These are phyloP conservation scores for Diaporthe vexans DNA, from an alignment of 2,329 filamentous ascomycete species.

Conservation along the genomic window DNA sequence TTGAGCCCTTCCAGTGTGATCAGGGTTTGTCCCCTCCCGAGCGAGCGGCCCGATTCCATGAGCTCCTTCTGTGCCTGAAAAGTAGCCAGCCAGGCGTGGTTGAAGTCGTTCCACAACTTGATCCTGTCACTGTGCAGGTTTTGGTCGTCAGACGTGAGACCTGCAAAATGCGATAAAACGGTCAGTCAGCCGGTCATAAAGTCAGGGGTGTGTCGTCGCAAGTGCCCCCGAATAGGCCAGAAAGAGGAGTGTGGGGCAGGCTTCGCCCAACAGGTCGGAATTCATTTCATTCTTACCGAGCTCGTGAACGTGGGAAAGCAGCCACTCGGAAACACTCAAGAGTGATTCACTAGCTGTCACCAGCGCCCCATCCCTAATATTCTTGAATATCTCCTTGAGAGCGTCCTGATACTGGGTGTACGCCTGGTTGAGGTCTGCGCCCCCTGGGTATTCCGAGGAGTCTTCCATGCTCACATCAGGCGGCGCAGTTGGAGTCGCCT, in stretches of 20 bases:
- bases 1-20: conserved; percentile 79
- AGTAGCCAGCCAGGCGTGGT: conserved; percentile 88
- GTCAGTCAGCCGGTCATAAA: not conserved
- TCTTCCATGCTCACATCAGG: conserved; percentile 68
- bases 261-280: not conserved
- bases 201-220: conserved; percentile 10
- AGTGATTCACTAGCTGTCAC: conserved; percentile 66
- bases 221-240: not conserved
- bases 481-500: conserved; percentile 53
- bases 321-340: conserved; percentile 67
- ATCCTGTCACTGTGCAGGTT: conserved; percentile 81
- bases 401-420: conserved; percentile 76
- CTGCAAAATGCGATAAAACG: conserved; percentile 59
- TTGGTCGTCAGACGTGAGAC: conserved; percentile 87
- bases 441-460: conserved; percentile 66
- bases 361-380: conserved; percentile 70
- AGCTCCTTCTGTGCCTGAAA: conserved; percentile 88
- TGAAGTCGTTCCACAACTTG: conserved; percentile 94
- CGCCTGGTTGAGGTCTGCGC: conserved; percentile 73
- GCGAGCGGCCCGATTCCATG: conserved; percentile 70
- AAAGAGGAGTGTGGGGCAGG: too few relatives aligned
- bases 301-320: conserved; percentile 67
- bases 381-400: conserved; percentile 78
- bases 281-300: conserved; percentile 59
- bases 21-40: conserved; percentile 71